Evolutionary conservation across 2,329 filamentous ascomycete species (phyloP).

Genomic region (Tolypocladium sp.): DNA sequence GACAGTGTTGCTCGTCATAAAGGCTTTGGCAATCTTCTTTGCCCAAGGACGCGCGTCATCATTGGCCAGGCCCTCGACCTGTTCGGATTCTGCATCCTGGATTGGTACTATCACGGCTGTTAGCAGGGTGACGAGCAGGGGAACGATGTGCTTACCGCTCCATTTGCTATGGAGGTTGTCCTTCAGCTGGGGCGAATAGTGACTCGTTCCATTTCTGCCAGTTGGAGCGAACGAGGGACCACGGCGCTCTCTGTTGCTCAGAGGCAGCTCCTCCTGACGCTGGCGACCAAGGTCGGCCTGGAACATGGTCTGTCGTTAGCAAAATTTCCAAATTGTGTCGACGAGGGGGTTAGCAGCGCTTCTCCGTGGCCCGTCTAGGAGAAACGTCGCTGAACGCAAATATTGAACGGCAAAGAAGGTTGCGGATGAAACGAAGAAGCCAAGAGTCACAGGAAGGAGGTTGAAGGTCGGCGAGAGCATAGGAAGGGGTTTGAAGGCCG

Average conservation of each 20-base stretch:
- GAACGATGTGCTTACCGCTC: constrained; percentile 5
- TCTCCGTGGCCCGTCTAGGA: background rate
- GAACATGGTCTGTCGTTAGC: background rate
- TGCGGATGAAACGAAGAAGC: background rate
- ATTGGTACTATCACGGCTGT: constrained; percentile 7
- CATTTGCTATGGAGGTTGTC: constrained; percentile 7
- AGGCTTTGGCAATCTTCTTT: constrained; percentile 3
- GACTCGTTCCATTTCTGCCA: constrained; percentile 2
- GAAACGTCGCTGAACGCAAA: too few relatives aligned
- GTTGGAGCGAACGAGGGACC: constrained; percentile 8
- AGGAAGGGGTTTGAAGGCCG: too few relatives aligned
- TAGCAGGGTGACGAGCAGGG: background rate
- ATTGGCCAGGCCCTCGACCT: constrained; percentile 11
- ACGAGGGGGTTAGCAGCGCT: background rate
- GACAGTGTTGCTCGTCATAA: background rate
- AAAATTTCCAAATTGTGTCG: background rate
- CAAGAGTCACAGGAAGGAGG: background rate
- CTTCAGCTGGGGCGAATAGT: constrained; percentile 6
- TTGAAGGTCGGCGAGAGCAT: background rate
- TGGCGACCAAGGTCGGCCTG: constrained; percentile 14
- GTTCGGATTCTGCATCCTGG: constrained; percentile 11
- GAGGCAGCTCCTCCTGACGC: constrained; percentile 12
- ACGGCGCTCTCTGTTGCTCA: constrained; percentile 6
- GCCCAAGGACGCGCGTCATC: constrained; percentile 13
- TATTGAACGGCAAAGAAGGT: background rate